Base-by-base conservation (phyloP, 169 alveolate genomes). In the Eimeria necatrix region DNA sequence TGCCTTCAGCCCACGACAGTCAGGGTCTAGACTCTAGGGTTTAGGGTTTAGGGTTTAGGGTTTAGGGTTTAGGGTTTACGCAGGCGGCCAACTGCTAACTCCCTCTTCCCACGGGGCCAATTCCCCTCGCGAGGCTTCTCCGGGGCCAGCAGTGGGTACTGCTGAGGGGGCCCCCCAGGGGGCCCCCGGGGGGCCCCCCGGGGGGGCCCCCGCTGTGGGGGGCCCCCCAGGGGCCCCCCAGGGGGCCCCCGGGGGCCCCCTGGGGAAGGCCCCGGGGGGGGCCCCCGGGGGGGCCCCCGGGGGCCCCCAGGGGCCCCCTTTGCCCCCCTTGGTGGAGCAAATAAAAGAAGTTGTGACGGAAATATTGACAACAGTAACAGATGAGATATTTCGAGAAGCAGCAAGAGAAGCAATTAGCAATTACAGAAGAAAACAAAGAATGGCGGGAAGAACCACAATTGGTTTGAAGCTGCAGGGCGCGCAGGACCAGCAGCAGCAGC, bases 341-440 rank as follows among this genome's bases (percentile, higher is more conserved):
- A 71, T 89, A 10, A 89, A 89, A 48, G 88, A 89, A 61, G 94
- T 52, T 4, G 94, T 89, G 64, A 73, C 94, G 60, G 94, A 89
- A 49, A 89, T 89, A n/a, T 60, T 89, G 4, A 24, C 94, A 4
- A 74, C 94, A 1, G 94, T 89, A 49, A 89, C 94, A 5, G 94
- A 89, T 61, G 94, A 89, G 70, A 61, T 89, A 16, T 32, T 89
- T 32, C 26, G 73, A 46, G 94, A 89, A 18, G 94, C 71, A 22
- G 94, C 94, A 18, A 53, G 94, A 14, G 94, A 89, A 60, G 94
- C 94, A 10, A 89, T 89, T 41, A 89, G 94, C 88, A 89, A 89
- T 60, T 59, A 73, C 46, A 26, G 94, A 52, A 51, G 94, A 71
- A 89, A 89, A 80, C 94, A 89, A 48, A 32, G 94, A 12, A 89